Base-by-base conservation (phyloP, 306 rosid species). In the Albizia julibrissin region DNA sequence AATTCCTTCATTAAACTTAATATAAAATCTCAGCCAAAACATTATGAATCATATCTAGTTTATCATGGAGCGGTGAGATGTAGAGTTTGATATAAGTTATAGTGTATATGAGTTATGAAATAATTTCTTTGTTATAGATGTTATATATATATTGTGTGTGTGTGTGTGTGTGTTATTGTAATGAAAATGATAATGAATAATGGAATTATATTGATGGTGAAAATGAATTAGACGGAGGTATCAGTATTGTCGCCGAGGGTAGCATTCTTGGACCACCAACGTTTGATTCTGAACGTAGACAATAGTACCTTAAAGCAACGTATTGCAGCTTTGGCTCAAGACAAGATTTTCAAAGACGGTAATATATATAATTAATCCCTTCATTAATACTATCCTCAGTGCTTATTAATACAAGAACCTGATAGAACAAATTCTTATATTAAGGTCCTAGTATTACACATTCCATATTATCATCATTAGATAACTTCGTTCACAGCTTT, bases 241-340 rank as follows among this genome's bases (percentile, higher is more conserved):
- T 91, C 93, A 75, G 91, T 91, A 49, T 86, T 91, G 73, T 91
- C 95, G 18, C 93, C 95, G 3, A 87, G 93, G 66, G 95, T 91
- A 22, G 93, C 93, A 54, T 91, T 88, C 85, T 83, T 91, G 77
- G 95, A 91, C 73, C 95, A 91, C 88, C 95, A 91, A 49, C 90
- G 95, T 77, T 80, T 91, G 90, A 82, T 91, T 80, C 93, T 91
- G 5, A 89, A 88, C 26, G 91, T 91, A 10, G 95, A 91, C 69
- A 91, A 89, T 21, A 89, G 93, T 66, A 85, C 93, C 59, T 87
- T 91, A 3, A 89, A 91, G 86, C 93, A 91, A 85, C 79, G 93
- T 49, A 86, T 91, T 79, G 95, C 95, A 80, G 95, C 92, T 72
- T 84, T 91, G 87, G 93, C 91, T 80, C 95, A 91, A 74, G 93